Conservation (phyloP, 2,329 filamentous ascomycete genomes). For the Colletotrichum tofieldiae region DNA sequence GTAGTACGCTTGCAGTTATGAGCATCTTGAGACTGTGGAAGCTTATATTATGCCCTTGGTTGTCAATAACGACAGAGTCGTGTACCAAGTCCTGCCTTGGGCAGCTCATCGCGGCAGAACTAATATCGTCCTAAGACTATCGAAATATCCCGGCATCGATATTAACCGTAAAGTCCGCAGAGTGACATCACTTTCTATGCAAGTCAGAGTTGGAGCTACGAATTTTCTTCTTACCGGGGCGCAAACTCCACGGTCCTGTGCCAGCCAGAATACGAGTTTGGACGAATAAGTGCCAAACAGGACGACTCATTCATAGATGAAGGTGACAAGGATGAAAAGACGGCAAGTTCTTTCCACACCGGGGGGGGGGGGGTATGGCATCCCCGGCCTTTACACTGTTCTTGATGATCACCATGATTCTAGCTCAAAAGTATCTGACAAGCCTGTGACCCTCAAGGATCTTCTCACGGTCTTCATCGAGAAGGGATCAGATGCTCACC, state of each 20-base stretch:
- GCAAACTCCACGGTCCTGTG: conserved; percentile 42
- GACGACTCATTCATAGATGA: background rate
- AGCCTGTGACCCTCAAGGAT: background rate
- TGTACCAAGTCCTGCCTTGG: conserved; percentile 50
- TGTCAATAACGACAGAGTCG: conserved; percentile 38
- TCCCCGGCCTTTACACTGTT: background rate
- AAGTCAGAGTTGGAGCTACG: background rate
- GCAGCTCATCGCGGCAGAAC: conserved; percentile 44
- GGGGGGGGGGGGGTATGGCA: background rate
- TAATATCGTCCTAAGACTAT: conserved; percentile 48
- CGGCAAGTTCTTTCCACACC: background rate
- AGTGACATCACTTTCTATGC: conserved; percentile 42
- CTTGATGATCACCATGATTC: background rate
- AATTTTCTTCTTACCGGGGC: conserved; percentile 46
- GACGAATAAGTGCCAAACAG: no score
- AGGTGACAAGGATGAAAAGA: background rate
- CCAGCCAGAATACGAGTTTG: conserved; percentile 9
- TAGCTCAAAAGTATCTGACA: background rate
- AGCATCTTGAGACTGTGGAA: conserved; percentile 48
- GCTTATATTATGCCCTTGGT: conserved; percentile 50
- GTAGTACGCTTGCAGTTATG: conserved; percentile 48
- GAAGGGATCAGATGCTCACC: conserved; percentile 47
- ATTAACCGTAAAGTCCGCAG: conserved; percentile 48
- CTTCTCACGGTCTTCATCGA: conserved; percentile 44
- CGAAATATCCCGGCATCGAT: conserved; percentile 51